These are phyloP conservation scores for Leccinum rimulosum DNA, from an alignment of 768 basidiomycete species.

Conservation along the genomic window DNA sequence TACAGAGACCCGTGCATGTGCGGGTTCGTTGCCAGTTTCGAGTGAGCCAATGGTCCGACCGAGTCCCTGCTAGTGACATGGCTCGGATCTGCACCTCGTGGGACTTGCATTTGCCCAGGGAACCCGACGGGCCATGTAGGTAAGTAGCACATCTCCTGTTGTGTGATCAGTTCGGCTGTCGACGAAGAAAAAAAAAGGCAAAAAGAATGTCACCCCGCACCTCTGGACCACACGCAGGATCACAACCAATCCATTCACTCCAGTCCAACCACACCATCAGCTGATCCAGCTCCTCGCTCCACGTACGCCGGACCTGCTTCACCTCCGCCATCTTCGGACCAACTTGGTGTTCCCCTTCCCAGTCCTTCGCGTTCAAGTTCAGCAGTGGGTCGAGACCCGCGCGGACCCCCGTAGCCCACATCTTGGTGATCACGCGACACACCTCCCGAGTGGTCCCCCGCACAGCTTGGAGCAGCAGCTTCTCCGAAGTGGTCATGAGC, in stretches of 20 bases:
- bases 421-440: slow-evolving; percentile 41
- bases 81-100: background rate
- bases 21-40: background rate
- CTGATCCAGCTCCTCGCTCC: slow-evolving; percentile 32
- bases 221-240: slow-evolving; percentile 43
- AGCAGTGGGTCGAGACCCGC: slow-evolving; percentile 17
- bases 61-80: background rate
- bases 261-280: slow-evolving; percentile 53
- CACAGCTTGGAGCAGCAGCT: slow-evolving; percentile 24
- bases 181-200: background rate
- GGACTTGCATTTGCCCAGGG: background rate
- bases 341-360: background rate
- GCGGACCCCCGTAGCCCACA: slow-evolving; percentile 44
- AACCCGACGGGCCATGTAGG: slow-evolving; percentile 20
- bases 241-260: slow-evolving; percentile 48
- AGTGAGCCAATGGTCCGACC: background rate
- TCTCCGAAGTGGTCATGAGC: slow-evolving; percentile 29
- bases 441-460: slow-evolving; percentile 41
- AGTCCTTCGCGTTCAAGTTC: background rate
- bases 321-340: background rate
- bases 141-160: slow-evolving; percentile 20
- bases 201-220: slow-evolving; percentile 21
- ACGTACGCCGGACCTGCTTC: slow-evolving; percentile 20
- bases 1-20: background rate
- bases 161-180: background rate